Evolutionary conservation across 805 yeast genomes (phyloP), one percentile per base, ranked within the genome.

Genomic region (Hermanozyma aechmeae): DNA sequence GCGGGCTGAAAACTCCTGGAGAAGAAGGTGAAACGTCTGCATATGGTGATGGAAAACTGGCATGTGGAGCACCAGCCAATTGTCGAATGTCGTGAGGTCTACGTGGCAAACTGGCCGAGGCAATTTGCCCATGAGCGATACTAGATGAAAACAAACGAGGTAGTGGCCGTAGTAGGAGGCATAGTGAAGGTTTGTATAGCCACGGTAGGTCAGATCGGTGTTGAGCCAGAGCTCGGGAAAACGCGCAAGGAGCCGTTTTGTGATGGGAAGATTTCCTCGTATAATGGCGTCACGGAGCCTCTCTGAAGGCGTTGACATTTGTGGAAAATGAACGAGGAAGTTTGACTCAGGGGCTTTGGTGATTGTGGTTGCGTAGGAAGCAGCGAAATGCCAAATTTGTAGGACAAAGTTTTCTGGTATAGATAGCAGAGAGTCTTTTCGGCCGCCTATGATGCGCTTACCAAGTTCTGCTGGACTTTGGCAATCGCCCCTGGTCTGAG

Each of bases 151-250:
- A 50, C 86, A 79, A 10, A 82, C 65, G 31, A 79, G 66, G 42
- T 76, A 78, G 36, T 78, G 68, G 24, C 93, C 92, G 44, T 79
- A 57, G 43, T 49, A 79, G 4, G 89, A 75, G 0, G 94, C 86
- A 51, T 83, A 82, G 50, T 84, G 95, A 26, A 84, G 58, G 22
- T 80, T 76, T 11, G 81, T 66, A 95, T 95, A 84, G 2, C 95
- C 95, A 45, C 77, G 74, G 14, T 52, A 16, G 20, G 47, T 17
- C 4, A 85, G 71, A 46, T 85, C 81, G 15, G 75, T 61, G 46
- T 82, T 79, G 35, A 75, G 76, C 37, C 84, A 50, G 23, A 82
- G 60, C 18, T 73, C 77, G 0, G 93, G 92, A 39, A 65, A 78
- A 22, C 85, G 63, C 30, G 68, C 61, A n/a, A 84, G 51, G 5